A percentile compares a stretch with the other conserved stretches of the same genome.
Evolutionary conservation across 192 early-diverging fungal genomes (phyloP).

Genomic region (Backusella parvicylindrica): DNA sequence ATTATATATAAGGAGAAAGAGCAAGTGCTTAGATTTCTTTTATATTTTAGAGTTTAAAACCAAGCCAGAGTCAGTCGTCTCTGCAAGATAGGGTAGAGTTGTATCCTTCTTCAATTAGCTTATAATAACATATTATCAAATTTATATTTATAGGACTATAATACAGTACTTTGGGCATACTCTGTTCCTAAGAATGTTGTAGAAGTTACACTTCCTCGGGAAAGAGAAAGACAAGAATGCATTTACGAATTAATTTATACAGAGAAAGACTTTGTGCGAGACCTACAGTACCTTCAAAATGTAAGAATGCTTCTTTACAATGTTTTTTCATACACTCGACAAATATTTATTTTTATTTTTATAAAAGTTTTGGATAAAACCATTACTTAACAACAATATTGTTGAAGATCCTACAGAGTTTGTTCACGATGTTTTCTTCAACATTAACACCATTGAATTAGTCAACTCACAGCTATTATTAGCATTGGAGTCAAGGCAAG

Average conservation of each 20-base stretch:
- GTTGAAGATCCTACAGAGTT: slow-evolving; percentile 70
- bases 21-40: not conserved
- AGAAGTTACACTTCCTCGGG: slow-evolving; percentile 65
- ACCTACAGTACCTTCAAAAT: slow-evolving; percentile 75
- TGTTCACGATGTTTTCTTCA: slow-evolving; percentile 77
- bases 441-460: slow-evolving; percentile 61
- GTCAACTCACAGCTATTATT: slow-evolving; percentile 60
- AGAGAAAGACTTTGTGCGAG: slow-evolving; percentile 86
- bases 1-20: not conserved
- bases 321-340: not conserved
- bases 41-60: slow-evolving; percentile 28
- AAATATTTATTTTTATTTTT: not conserved
- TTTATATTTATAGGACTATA: slow-evolving; percentile 39
- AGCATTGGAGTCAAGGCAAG: slow-evolving; percentile 59
- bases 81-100: slow-evolving; percentile 33
- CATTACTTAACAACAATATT: slow-evolving; percentile 60
- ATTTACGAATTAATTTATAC: slow-evolving; percentile 92
- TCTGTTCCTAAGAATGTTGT: slow-evolving; percentile 77
- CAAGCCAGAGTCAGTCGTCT: slow-evolving; percentile 37
- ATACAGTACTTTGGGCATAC: slow-evolving; percentile 71
- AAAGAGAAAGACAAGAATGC: slow-evolving; percentile 88
- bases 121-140: not conserved
- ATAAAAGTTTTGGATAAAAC: slow-evolving; percentile 56
- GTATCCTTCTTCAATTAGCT: not conserved
- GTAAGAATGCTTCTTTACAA: slow-evolving; percentile 33